phyloP scores from a whole-genome alignment of 208 protist genomes.

The Strigomonas culicis region DNA sequence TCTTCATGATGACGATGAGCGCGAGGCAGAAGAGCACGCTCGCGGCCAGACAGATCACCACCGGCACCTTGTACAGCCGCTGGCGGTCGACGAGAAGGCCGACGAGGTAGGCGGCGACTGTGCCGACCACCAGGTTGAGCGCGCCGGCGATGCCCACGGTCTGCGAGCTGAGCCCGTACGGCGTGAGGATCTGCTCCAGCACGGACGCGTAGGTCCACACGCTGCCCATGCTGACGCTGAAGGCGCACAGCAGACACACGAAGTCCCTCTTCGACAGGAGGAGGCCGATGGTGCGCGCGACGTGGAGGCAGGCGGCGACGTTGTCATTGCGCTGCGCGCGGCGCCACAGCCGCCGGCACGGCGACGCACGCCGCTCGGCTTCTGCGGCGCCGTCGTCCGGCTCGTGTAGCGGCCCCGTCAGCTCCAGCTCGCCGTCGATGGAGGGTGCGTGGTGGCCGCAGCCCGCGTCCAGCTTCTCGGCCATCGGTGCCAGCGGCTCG shows the following conservation, averaged over 20 bases:
- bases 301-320: slow-evolving; percentile 25
- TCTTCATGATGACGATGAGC: slow-evolving; percentile 48
- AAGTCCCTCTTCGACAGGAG: slow-evolving; percentile 40
- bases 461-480: no score
- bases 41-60: slow-evolving; percentile 38
- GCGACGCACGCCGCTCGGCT: no score
- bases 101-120: slow-evolving; percentile 43
- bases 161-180: slow-evolving; percentile 46
- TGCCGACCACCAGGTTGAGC: slow-evolving; percentile 48
- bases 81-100: slow-evolving; percentile 53
- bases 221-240: slow-evolving; percentile 66
- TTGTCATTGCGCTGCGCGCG: no score
- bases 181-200: slow-evolving; percentile 59
- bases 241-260: slow-evolving; percentile 49
- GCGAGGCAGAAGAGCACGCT: slow-evolving; percentile 41
- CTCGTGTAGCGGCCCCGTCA: background rate
- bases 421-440: slow-evolving; percentile 28
- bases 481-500: background rate
- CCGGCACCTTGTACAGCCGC: slow-evolving; percentile 43
- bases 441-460: slow-evolving; percentile 17
- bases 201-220: slow-evolving; percentile 68
- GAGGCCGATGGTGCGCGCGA: slow-evolving; percentile 31
- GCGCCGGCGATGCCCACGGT: slow-evolving; percentile 52
- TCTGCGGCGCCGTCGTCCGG: no score
- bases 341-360: no score